These are phyloP conservation scores for Cyberlindnera suaveolens DNA, from an alignment of 805 yeast species.

Conservation along the genomic window DNA sequence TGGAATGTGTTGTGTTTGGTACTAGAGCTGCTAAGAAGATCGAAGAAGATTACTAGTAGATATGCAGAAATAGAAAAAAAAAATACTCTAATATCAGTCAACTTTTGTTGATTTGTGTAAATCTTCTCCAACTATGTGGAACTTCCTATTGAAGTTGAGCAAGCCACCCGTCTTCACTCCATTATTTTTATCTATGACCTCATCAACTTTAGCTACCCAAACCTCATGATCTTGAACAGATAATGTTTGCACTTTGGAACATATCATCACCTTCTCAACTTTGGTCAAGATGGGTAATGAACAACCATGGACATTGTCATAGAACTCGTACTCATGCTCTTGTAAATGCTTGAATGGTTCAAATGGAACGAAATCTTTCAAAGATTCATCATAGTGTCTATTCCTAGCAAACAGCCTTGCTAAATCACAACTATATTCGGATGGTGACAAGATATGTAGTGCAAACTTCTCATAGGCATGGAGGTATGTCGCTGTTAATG, in stretches of 20 bases:
- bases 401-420: conserved; percentile 64
- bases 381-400: conserved; percentile 28
- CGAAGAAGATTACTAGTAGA: not conserved
- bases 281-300: conserved; percentile 46
- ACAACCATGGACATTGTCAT: conserved; percentile 17
- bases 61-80: not conserved
- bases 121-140: conserved; percentile 42
- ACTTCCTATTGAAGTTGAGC: conserved; percentile 55
- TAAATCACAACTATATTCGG: conserved; percentile 42
- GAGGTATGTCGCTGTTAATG: conserved; percentile 65
- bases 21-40: conserved; percentile 37
- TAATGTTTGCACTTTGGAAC: conserved; percentile 47
- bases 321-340: conserved; percentile 29
- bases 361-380: conserved; percentile 19
- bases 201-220: conserved; percentile 77
- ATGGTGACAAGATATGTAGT: conserved; percentile 69
- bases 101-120: conserved; percentile 7
- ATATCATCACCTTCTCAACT: conserved; percentile 57
- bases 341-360: conserved; percentile 46
- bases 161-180: conserved; percentile 52
- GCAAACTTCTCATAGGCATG: conserved; percentile 59
- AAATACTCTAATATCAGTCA: not conserved
- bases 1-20: conserved; percentile 41
- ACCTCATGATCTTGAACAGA: conserved; percentile 81
- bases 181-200: conserved; percentile 36